phyloP scores from a whole-genome alignment of 306 rosid genomes.

The Ormosia emarginata region DNA sequence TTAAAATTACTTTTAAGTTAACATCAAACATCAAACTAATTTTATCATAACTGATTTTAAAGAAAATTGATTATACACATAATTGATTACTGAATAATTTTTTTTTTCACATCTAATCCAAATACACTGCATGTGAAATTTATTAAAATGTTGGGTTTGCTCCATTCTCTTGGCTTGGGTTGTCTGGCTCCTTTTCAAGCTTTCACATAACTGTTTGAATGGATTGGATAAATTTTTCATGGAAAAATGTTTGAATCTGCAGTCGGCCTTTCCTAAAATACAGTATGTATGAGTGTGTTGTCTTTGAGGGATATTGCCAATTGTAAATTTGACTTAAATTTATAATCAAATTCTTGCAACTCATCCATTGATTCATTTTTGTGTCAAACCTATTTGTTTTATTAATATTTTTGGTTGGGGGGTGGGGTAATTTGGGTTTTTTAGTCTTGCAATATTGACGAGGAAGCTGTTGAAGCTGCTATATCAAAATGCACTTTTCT shows the following conservation, averaged over 20 bases:
- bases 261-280: not conserved
- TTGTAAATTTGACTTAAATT: not conserved
- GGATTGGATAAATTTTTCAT: not conserved
- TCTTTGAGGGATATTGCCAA: not conserved
- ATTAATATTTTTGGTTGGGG: not conserved
- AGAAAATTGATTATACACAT: too few relatives aligned
- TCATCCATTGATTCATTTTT: not conserved
- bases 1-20: too few relatives aligned
- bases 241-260: not conserved
- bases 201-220: not conserved
- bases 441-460: conserved; percentile 87
- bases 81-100: too few relatives aligned
- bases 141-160: not conserved
- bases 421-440: conserved; percentile 11
- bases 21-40: too few relatives aligned
- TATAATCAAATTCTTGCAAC: not conserved
- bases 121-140: not conserved
- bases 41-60: too few relatives aligned
- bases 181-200: not conserved
- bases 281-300: not conserved
- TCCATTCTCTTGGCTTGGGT: not conserved
- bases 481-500: conserved; percentile 77
- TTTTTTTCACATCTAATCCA: too few relatives aligned
- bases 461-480: conserved; percentile 82
- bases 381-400: not conserved